Evolutionary conservation across 2,329 filamentous ascomycete genomes (phyloP), one percentile per base, ranked within the genome.

Genomic region (Elsinoe arachidis): DNA sequence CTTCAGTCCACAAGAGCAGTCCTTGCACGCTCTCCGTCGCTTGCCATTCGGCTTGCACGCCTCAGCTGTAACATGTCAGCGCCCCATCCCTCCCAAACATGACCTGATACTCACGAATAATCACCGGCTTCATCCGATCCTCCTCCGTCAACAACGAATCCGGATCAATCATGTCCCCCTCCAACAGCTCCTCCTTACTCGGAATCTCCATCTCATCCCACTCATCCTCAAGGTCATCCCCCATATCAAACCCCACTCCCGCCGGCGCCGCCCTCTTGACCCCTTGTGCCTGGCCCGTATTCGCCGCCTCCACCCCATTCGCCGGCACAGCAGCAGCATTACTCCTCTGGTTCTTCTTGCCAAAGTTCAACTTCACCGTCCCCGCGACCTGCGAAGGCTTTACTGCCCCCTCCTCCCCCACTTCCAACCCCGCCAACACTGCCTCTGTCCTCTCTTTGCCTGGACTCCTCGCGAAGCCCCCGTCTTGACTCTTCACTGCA

Each of bases 1-100:
- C 21, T 91, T 90, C 23, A 99, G 83, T 53, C 93, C 93, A 69
- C 93, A 99, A 7, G 88, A 92, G 77, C 93, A 99, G 76, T 99
- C 93, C 75, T 99, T 97, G 79, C 93, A 99, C 58, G 93, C 90
- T 61, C 91, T 85, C 57, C 92, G 86, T 64, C 92, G 85, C 77
- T 95, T 95, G 59, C 88, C 90, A 44, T 93, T 89, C 49, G 92
- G 91, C 59, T 85, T 83, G 72, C 93, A 99, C 69, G 95, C 89
- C 23, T 86, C 81, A 55, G 93, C 91, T 88, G 62, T 15, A 35
- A 39, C 46, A 15, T 55, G 59, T 63, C 60, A 68, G 73, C 65
- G 69, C 64, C 34, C 41, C 54, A 30, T 57, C 12, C 57, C 10
- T 43, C 33, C 19, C 2, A 37, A 15, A 2, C n/a, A 30, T 19